Evolutionary conservation across 1,284 basidiomycete genomes (phyloP).

Genomic region (Pisolithus thermaeus): DNA sequence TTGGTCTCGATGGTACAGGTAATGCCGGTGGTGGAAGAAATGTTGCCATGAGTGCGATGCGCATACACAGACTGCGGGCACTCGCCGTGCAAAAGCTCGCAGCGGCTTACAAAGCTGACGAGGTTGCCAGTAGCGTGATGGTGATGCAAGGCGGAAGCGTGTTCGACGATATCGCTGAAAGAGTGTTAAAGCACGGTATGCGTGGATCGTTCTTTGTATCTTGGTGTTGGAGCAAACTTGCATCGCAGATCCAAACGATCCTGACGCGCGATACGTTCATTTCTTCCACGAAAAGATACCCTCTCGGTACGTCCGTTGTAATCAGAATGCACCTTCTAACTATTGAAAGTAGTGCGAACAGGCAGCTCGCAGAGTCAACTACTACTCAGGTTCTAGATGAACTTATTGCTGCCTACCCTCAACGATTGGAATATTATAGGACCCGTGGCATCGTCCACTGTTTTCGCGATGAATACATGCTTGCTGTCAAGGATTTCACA

Average conservation of each 20-base stretch:
- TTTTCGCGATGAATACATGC: constrained; percentile 73
- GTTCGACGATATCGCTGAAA: constrained; percentile 79
- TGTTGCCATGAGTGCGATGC: constrained; percentile 74
- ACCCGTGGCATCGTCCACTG: constrained; percentile 80
- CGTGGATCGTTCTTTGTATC: not conserved
- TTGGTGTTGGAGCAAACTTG: constrained; percentile 1
- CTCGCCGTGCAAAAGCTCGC: constrained; percentile 80
- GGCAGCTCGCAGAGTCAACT: constrained; percentile 77
- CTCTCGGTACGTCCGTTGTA: constrained; percentile 52
- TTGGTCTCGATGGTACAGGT: constrained; percentile 50
- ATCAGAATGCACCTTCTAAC: constrained; percentile 12
- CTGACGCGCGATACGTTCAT: constrained; percentile 78
- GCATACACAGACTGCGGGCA: constrained; percentile 67
- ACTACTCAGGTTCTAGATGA: constrained; percentile 67
- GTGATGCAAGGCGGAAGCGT: constrained; percentile 86
- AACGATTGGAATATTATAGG: constrained; percentile 72
- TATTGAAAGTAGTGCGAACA: constrained; percentile 27
- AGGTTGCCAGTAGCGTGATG: constrained; percentile 84
- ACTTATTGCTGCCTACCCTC: constrained; percentile 63
- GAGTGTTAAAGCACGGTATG: constrained; percentile 66
- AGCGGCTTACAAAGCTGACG: constrained; percentile 73
- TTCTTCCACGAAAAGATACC: constrained; percentile 90
- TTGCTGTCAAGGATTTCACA: constrained; percentile 73
- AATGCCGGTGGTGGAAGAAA: constrained; percentile 55
- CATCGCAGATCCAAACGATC: constrained; percentile 58